A percentile compares a stretch with the other conserved stretches of the same genome.
phyloP scores from a whole-genome alignment of 176 grass and related monocot species.

The Triticum urartu region DNA sequence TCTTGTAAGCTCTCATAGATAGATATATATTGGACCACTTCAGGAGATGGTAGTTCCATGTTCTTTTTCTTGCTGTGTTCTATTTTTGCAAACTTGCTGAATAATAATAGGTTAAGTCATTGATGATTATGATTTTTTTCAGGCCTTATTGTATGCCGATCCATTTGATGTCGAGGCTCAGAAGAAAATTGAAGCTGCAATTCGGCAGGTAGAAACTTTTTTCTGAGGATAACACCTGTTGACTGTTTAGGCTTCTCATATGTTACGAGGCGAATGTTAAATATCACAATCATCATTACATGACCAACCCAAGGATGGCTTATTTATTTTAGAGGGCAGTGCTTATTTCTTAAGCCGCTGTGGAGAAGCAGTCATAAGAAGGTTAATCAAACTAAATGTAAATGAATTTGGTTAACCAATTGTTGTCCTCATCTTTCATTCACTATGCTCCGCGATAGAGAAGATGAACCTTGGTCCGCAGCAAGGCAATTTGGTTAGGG shows the following conservation, averaged over 20 bases:
- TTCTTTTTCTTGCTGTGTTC: neutral
- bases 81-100: conserved; percentile 8
- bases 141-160: conserved; percentile 87
- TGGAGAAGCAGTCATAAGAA: neutral
- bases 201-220: conserved; percentile 66
- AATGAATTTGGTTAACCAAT: neutral
- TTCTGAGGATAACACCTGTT: conserved; percentile 16
- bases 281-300: conserved; percentile 14
- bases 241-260: neutral
- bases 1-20: neutral
- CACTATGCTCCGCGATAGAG: neutral
- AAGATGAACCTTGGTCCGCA: neutral
- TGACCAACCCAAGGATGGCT: neutral
- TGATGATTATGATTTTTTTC: conserved; percentile 15
- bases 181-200: conserved; percentile 98
- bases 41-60: neutral
- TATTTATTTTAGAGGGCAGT: neutral
- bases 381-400: neutral
- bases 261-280: conserved; percentile 6
- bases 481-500: neutral
- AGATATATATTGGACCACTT: neutral
- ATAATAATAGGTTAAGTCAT: neutral
- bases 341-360: neutral
- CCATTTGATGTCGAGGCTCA: conserved; percentile 98
- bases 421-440: neutral